Base-by-base conservation (phyloP, 148 eudicot genomes). In the Spergularia marina region DNA sequence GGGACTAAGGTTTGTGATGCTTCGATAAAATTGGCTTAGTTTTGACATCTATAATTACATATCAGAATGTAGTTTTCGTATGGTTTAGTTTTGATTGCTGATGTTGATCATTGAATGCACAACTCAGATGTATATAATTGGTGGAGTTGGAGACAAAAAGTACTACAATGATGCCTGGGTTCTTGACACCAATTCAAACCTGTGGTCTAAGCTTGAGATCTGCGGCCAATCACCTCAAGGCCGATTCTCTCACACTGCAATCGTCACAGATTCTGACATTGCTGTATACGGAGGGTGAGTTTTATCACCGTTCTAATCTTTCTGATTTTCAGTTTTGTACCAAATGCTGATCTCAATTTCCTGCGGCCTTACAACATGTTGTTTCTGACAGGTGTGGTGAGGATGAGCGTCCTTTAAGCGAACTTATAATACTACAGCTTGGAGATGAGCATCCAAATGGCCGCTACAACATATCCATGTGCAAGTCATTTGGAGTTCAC, bases 71-170 rank as follows among this genome's bases (percentile, higher is more conserved):
- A 11, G 6, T 9, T 53, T 10, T 39, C 68, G 15, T 0, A 30
- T 11, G 0, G 15, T 13, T 70, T 9, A 0, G 36, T 30, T 44
- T 9, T 20, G 10, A 30, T 30, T 68, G 52, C 67, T 70, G 75
- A 70, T 20, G 49, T 1, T 53, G n/a, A 61, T 70, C 6, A 36
- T 52, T 51, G 17, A 25, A 17, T 39, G 2, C 68, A 57, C 25
- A 64, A 71, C 70, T 58, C 84, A 94, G 97, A 83, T 91, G 64
- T 94, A 83, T 79, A 83, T 91, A 10, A 79, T 87, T 57, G 98
- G 98, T 23, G 98, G 98, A 18, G 98, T 94, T 36, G 97, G 97
- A 8, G 90, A 94, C 81, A 90, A 94, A 74, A 84, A 75, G 73
- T 94, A 90, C 84, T 90, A 87, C 79, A 90, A 86, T 14, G 98